Conservation (phyloP, 2,329 filamentous ascomycete genomes). For the Fusarium foetens region DNA sequence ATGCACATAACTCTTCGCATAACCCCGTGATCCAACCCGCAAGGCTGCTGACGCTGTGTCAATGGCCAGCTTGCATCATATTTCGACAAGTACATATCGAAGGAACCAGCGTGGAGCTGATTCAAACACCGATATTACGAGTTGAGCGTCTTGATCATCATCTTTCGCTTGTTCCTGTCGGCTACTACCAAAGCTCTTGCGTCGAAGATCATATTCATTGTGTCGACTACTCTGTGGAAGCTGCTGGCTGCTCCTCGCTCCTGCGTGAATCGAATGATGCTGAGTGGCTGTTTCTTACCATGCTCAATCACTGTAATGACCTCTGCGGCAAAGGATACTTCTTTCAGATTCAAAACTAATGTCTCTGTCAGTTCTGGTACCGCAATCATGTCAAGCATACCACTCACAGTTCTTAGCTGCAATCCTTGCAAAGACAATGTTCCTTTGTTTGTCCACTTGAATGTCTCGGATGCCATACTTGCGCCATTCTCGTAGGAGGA, state of each 20-base stretch:
- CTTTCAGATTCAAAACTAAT: constrained; percentile 81
- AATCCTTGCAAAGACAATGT: constrained; percentile 82
- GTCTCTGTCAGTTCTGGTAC: constrained; percentile 33
- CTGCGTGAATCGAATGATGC: constrained; percentile 86
- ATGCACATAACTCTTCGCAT: constrained; percentile 22
- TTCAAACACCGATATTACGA: constrained; percentile 49
- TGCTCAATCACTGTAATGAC: constrained; percentile 91
- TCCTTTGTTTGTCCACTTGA: constrained; percentile 79
- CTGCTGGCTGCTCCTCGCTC: constrained; percentile 91
- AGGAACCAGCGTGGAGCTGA: neutral
- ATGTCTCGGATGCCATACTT: constrained; percentile 84
- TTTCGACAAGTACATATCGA: neutral
- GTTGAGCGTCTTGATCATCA: constrained; percentile 77
- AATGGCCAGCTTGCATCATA: neutral
- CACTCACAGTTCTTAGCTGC: constrained; percentile 79
- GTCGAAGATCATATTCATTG: constrained; percentile 75
- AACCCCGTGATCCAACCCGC: constrained; percentile 21
- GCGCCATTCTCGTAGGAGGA: constrained; percentile 81
- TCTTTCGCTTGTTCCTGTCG: constrained; percentile 73
- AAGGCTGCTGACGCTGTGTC: neutral
- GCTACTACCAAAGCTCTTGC: constrained; percentile 73
- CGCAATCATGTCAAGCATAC: neutral
- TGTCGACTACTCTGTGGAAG: constrained; percentile 84
- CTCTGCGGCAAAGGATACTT: constrained; percentile 88
- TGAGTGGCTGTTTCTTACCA: constrained; percentile 78